Evolutionary conservation across 2,329 filamentous ascomycete genomes (phyloP).

Genomic region (Colletotrichum sp.): DNA sequence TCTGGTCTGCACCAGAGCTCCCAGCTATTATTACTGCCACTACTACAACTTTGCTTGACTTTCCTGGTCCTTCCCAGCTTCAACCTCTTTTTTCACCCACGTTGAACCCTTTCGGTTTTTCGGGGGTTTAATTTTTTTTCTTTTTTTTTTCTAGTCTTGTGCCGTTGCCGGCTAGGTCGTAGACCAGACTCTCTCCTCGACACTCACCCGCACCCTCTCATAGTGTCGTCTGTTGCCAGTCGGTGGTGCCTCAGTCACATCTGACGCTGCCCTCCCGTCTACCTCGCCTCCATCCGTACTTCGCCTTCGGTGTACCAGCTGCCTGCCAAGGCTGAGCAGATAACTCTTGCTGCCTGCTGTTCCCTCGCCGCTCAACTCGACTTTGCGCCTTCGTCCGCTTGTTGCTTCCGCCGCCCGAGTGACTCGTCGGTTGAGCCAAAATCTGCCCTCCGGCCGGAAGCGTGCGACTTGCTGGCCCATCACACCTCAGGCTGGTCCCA

Average conservation of each 20-base stretch:
- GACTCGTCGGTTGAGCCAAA: not conserved
- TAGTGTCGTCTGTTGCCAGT: not conserved
- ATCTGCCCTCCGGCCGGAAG: constrained; percentile 11
- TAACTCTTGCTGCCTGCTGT: not conserved
- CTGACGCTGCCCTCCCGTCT: not conserved
- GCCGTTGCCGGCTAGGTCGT: not conserved
- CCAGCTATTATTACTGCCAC: constrained; percentile 14
- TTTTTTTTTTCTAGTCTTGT: not conserved
- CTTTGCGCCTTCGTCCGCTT: not conserved
- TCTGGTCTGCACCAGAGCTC: constrained; percentile 40
- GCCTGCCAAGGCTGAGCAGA: not conserved
- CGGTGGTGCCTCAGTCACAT: constrained; percentile 8
- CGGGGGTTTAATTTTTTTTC: too few species aligned
- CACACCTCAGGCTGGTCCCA: constrained; percentile 13
- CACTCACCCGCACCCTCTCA: not conserved
- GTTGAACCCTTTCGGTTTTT: not conserved
- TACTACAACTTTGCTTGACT: constrained; percentile 12
- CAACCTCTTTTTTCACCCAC: not conserved
- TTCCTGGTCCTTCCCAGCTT: not conserved
- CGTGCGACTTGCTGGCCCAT: constrained; percentile 10
- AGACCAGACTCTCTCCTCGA: not conserved
- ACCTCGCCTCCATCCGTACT: not conserved
- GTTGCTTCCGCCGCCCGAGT: not conserved
- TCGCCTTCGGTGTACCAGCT: not conserved
- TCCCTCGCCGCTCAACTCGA: not conserved